Evolutionary conservation across 2,329 filamentous ascomycete species (phyloP).

Genomic region (Neofusicoccum sp.): DNA sequence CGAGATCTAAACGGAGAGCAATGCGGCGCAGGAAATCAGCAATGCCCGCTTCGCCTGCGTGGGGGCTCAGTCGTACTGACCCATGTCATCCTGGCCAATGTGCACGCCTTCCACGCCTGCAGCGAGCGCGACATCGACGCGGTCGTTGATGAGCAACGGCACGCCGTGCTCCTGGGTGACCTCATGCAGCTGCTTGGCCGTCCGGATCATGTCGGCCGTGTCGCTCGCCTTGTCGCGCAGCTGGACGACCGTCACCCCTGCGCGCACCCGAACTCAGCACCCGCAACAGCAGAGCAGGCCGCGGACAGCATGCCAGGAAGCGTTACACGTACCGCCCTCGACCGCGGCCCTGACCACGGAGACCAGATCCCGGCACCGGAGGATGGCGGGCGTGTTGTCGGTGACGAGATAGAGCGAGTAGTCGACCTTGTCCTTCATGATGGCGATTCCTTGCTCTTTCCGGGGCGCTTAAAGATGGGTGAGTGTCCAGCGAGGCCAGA

Average conservation of each 20-base stretch:
- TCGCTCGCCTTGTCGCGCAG: constrained; percentile 86
- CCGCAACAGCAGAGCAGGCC: neutral
- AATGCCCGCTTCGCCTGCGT: neutral
- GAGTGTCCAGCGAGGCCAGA: neutral
- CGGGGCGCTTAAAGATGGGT: no score
- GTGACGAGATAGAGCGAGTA: constrained; percentile 90
- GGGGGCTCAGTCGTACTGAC: constrained; percentile 43
- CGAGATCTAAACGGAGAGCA: constrained; percentile 51
- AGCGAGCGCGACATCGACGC: constrained; percentile 84
- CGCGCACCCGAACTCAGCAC: neutral
- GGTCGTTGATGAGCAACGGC: constrained; percentile 90
- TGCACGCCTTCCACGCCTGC: constrained; percentile 90
- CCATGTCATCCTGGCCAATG: constrained; percentile 91
- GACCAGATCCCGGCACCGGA: constrained; percentile 70
- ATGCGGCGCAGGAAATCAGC: constrained; percentile 2
- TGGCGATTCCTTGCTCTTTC: constrained; percentile 6
- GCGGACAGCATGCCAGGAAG: neutral
- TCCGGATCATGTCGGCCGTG: constrained; percentile 70
- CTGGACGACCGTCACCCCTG: constrained; percentile 79
- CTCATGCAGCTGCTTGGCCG: constrained; percentile 69
- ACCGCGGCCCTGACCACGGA: constrained; percentile 75
- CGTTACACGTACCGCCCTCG: constrained; percentile 61
- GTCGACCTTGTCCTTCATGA: constrained; percentile 52
- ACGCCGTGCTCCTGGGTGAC: constrained; percentile 69
- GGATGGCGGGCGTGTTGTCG: constrained; percentile 84